These are phyloP conservation scores for Aphanomyces astaci DNA, from an alignment of 352 stramenopile species.

Conservation along the genomic window DNA sequence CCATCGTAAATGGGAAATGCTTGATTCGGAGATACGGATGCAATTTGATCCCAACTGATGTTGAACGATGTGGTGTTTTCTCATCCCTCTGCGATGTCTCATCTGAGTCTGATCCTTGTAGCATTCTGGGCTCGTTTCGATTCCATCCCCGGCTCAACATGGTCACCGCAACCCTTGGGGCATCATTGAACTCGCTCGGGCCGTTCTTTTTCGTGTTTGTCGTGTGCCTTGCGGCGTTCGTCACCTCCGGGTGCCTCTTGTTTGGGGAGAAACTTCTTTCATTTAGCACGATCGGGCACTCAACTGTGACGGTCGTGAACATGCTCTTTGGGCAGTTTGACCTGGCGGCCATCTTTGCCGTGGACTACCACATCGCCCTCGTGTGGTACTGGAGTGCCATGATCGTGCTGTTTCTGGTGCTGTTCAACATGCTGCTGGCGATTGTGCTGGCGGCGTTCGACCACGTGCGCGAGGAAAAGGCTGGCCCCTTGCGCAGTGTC, in stretches of 20 bases:
- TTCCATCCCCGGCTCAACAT: conserved; percentile 49
- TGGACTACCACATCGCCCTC: conserved; percentile 38
- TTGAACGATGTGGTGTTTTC: too few species aligned
- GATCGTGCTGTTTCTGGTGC: conserved; percentile 49
- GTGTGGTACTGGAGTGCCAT: conserved; percentile 65
- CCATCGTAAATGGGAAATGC: too few species aligned
- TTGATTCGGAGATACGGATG: too few species aligned
- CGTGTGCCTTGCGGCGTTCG: conserved; percentile 49
- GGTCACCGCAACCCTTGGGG: conserved; percentile 44
- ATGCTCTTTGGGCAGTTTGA: conserved; percentile 65
- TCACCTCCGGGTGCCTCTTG: conserved; percentile 38
- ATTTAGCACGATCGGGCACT: conserved; percentile 37
- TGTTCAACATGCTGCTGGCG: conserved; percentile 68
- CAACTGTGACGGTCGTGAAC: conserved; percentile 51
- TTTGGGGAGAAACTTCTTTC: conserved; percentile 46
- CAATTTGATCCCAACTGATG: too few species aligned
- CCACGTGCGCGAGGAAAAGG: conserved; percentile 36
- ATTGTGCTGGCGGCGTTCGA: conserved; percentile 55
- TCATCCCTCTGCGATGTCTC: too few species aligned
- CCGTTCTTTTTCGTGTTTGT: conserved; percentile 53
- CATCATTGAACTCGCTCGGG: conserved; percentile 39
- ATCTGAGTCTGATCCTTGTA: background rate
- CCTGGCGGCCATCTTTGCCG: conserved; percentile 37
- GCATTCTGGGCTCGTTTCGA: conserved; percentile 30
- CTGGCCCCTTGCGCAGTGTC: background rate